phyloP scores from a whole-genome alignment of 2,329 filamentous ascomycete species.

The Septoria linicola region DNA sequence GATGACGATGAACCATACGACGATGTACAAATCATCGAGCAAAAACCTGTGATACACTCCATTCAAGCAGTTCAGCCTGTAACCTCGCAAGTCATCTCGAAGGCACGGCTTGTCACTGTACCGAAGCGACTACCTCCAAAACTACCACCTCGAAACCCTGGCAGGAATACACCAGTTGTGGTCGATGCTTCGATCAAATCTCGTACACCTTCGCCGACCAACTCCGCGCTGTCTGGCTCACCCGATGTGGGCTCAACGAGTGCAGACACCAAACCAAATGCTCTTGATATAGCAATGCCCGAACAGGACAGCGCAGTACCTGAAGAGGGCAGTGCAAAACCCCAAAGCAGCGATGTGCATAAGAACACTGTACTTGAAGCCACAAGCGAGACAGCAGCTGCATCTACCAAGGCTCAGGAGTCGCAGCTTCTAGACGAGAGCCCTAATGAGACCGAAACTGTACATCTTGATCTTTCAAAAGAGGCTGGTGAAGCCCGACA shows the following conservation, averaged over 20 bases:
- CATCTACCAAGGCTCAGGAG: no score
- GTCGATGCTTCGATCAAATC: slow-evolving; percentile 32
- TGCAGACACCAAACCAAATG: neutral
- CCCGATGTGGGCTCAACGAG: neutral
- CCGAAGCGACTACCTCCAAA: slow-evolving; percentile 76
- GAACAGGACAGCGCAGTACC: no score
- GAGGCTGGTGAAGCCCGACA: slow-evolving; percentile 29
- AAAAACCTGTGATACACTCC: slow-evolving; percentile 52
- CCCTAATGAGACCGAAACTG: neutral
- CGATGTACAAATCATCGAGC: slow-evolving; percentile 50
- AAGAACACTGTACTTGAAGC: neutral
- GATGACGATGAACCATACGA: slow-evolving; percentile 52
- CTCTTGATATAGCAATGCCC: neutral
- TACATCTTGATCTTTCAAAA: slow-evolving; percentile 25
- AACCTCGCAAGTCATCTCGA: slow-evolving; percentile 48
- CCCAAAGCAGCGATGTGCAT: no score
- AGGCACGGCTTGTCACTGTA: slow-evolving; percentile 80
- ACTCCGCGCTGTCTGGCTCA: neutral
- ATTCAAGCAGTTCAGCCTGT: slow-evolving; percentile 64
- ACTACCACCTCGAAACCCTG: slow-evolving; percentile 74
- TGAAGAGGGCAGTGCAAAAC: no score
- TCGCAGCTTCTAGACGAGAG: no score
- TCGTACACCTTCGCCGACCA: slow-evolving; percentile 9
- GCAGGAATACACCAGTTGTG: slow-evolving; percentile 43
- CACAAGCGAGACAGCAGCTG: neutral